phyloP scores from a whole-genome alignment of 2,329 filamentous ascomycete species.

The Xylaria sp. region DNA sequence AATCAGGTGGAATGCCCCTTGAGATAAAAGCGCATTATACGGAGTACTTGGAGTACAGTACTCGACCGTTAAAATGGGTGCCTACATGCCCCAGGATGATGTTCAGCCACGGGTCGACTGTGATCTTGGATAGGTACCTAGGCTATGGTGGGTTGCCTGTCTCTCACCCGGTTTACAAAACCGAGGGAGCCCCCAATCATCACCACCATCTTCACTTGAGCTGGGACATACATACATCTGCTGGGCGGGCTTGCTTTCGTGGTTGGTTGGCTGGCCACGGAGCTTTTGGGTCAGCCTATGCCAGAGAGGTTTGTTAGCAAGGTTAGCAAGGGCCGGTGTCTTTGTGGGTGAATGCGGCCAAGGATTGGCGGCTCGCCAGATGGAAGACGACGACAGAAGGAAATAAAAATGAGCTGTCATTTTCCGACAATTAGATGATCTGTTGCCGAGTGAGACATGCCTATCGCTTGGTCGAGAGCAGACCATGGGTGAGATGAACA shows the following conservation, averaged over 20 bases:
- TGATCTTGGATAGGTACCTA: too few relatives aligned
- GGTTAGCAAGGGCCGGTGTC: neutral
- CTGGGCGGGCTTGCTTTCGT: too few relatives aligned
- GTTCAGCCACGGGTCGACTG: too few relatives aligned
- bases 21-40: neutral
- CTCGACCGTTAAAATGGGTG: too few relatives aligned
- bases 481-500: neutral
- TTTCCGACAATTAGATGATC: neutral
- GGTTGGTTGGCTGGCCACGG: too few relatives aligned
- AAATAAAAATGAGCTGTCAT: neutral
- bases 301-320: neutral
- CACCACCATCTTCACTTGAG: neutral
- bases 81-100: too few relatives aligned
- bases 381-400: neutral
- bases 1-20: neutral
- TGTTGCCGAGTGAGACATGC: neutral
- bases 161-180: neutral
- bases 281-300: neutral
- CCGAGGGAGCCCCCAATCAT: neutral
- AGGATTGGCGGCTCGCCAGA: neutral
- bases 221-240: too few relatives aligned
- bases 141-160: too few relatives aligned
- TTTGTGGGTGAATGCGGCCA: neutral
- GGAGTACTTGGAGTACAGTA: too few relatives aligned
- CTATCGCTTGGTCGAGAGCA: neutral